Evolutionary conservation across 2,329 filamentous ascomycete genomes (phyloP), one percentile per base, ranked within the genome.

Genomic region (Colletotrichum falcatum): DNA sequence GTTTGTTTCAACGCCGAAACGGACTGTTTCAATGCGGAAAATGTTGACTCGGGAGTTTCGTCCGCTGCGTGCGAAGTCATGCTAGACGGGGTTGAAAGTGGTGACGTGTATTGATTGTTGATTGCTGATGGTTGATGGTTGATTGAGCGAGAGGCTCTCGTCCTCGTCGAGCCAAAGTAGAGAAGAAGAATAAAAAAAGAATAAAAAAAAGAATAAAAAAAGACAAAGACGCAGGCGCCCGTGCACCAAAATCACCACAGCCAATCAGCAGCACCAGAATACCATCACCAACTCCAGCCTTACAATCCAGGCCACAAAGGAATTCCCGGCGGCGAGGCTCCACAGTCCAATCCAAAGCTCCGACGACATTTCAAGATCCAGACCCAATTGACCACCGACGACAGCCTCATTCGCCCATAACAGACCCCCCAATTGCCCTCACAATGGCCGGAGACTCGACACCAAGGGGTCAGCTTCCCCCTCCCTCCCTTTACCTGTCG

Each of bases 361-460:
- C 68, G 68, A 71, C 68, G 68, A 68, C 68, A 68, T 35, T 71
- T 63, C 68, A 42, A 67, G 42, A 67, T 53, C 65, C 48, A 62
- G 60, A 62, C 35, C 23, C 58, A 59, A 56, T 68, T 63, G 68
- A 67, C 64, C 58, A 71, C 23, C 68, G 53, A 63, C 68, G 64
- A 67, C 37, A 53, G 51, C 39, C 61, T 65, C 37, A 71, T 68
- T 53, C 58, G 64, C 58, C 68, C 68, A 68, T 63, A n/a, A 68
- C 68, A 68, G 12, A 55, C 42, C 42, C 18, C 58, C 53, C 46
- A 68, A 68, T 71, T 48, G 64, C 58, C 51, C 58, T 71, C 68
- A 71, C 44, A 68, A 71, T 71, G 68, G 68, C 68, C 68, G 68
- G 68, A 71, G 68, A 71, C 68, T 71, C 65, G 56, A 65, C 65